phyloP scores from a whole-genome alignment of 345 rosid species.

The Citrus mangshanensis region DNA sequence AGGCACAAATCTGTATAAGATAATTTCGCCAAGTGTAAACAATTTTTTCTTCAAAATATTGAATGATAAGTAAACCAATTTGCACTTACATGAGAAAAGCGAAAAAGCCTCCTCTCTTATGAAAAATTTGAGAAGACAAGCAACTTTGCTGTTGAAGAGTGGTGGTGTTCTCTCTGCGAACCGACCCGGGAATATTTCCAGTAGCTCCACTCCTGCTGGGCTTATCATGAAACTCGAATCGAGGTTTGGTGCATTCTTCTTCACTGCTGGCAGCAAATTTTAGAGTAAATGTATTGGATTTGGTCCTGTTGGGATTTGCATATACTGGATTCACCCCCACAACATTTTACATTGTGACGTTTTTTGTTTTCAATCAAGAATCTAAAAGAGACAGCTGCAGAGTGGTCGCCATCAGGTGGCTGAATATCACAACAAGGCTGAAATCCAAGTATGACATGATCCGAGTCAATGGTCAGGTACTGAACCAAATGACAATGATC shows the following conservation, averaged over 20 bases:
- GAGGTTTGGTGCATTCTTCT: not conserved
- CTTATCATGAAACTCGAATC: not conserved
- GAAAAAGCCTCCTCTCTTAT: not conserved
- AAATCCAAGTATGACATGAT: not conserved
- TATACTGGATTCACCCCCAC: not conserved
- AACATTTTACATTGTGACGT: not conserved
- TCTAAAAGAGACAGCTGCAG: not conserved
- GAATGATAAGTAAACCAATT: too few species aligned
- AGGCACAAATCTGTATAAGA: too few species aligned
- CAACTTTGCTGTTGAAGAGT: not conserved
- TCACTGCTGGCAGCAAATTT: not conserved
- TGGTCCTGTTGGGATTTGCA: not conserved
- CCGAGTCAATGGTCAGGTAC: not conserved
- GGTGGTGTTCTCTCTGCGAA: not conserved
- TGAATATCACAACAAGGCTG: not conserved
- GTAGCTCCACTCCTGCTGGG: not conserved
- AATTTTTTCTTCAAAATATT: too few species aligned
- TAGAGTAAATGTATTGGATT: not conserved
- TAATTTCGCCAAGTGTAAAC: too few species aligned
- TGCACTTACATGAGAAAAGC: not conserved
- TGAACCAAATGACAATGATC: not conserved
- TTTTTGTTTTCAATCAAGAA: not conserved
- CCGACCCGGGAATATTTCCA: not conserved
- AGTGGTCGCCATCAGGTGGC: not conserved
- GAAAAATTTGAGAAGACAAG: not conserved